Percentiles rank a stretch among this genome's conserved stretches.
These are phyloP conservation scores for Candida chauliodis DNA, from an alignment of 805 yeast species.

Conservation along the genomic window DNA sequence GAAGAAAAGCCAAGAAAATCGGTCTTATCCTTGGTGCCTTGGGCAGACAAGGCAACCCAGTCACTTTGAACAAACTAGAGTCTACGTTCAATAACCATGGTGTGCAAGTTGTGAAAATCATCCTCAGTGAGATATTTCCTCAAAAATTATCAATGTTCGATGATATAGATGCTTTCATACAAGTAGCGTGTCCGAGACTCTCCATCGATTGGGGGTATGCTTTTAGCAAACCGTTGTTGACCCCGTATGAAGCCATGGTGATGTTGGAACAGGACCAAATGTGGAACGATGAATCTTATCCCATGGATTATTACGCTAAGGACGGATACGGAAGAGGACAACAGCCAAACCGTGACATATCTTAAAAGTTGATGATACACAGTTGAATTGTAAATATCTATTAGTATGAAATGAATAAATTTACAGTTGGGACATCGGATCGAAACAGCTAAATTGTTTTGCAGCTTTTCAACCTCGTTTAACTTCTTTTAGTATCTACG, in stretches of 20 bases:
- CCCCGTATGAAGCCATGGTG: conserved; percentile 96
- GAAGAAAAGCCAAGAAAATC: conserved; percentile 57
- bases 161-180: conserved; percentile 91
- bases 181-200: conserved; percentile 94
- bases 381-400: no score
- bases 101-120: conserved; percentile 70
- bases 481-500: no score
- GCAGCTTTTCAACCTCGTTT: no score
- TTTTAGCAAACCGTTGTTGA: conserved; percentile 81
- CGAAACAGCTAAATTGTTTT: no score
- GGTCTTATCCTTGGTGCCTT: conserved; percentile 90
- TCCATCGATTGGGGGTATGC: conserved; percentile 99
- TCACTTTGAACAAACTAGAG: conserved; percentile 69
- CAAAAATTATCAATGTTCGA: conserved; percentile 87
- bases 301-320: conserved; percentile 91
- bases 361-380: no score
- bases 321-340: conserved; percentile 92
- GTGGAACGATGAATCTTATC: conserved; percentile 68
- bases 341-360: conserved; percentile 50
- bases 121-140: conserved; percentile 91
- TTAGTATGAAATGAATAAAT: no score
- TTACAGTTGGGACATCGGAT: no score
- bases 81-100: conserved; percentile 50
- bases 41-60: conserved; percentile 91
- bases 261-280: conserved; percentile 67